Percentiles rank a stretch among this genome's conserved stretches.
These are phyloP conservation scores for Alternaria atra DNA, from an alignment of 2,329 filamentous ascomycete species.

Conservation along the genomic window DNA sequence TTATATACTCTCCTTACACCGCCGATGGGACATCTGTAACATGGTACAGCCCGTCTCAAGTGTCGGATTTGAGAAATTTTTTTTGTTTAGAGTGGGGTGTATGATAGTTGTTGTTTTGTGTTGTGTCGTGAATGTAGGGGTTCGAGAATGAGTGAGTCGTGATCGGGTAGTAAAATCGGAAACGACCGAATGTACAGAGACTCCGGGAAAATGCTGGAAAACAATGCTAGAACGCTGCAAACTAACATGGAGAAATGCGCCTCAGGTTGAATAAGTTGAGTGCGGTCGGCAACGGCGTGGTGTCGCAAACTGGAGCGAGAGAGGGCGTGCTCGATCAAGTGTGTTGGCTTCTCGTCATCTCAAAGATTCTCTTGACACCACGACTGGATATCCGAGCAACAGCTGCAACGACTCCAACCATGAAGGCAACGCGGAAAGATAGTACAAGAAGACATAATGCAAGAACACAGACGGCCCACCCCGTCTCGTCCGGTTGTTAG, in stretches of 20 bases:
- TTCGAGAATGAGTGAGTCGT: conserved; percentile 3
- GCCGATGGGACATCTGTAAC: background rate
- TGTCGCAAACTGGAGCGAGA: background rate
- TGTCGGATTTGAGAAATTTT: background rate
- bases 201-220: conserved; percentile 15
- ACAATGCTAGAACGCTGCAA: conserved; percentile 17
- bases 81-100: conserved; percentile 18
- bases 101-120: conserved; percentile 6
- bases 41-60: conserved; percentile 1
- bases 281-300: background rate
- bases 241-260: background rate
- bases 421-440: conserved; percentile 39
- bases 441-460: conserved; percentile 42
- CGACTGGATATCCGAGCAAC: conserved; percentile 15
- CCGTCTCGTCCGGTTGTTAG: conserved; percentile 50
- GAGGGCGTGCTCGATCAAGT: background rate
- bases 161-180: conserved; percentile 1
- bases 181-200: conserved; percentile 15
- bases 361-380: conserved; percentile 12
- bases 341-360: conserved; percentile 9
- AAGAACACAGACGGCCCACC: conserved; percentile 53
- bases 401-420: conserved; percentile 20
- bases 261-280: background rate
- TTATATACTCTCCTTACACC: background rate
- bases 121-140: conserved; percentile 5